phyloP scores from a whole-genome alignment of 2,329 filamentous ascomycete species.

The Tolypocladium guangdongense region DNA sequence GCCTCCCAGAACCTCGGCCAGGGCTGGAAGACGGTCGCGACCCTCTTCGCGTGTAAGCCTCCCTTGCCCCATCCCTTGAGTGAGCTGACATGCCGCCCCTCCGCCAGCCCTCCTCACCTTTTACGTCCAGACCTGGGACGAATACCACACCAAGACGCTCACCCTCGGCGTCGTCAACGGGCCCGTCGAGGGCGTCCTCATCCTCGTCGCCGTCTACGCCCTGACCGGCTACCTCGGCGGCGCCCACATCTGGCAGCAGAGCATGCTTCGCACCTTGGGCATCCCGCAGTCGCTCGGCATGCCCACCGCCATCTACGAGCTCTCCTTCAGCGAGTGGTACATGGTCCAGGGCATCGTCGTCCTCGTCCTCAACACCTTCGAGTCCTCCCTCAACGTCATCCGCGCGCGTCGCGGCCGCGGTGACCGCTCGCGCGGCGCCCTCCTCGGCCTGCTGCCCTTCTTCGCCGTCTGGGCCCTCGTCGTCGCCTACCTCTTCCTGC shows the following conservation, averaged over 20 bases:
- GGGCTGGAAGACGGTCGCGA: slow-evolving; percentile 76
- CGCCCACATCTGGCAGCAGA: slow-evolving; percentile 85
- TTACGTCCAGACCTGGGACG: slow-evolving; percentile 98
- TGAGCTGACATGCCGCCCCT: neutral
- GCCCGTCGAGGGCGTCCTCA: slow-evolving; percentile 87
- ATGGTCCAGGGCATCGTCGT: slow-evolving; percentile 76
- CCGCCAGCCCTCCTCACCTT: slow-evolving; percentile 76
- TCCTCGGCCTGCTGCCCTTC: slow-evolving; percentile 77
- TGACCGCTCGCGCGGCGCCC: slow-evolving; percentile 60
- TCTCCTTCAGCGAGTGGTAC: slow-evolving; percentile 88
- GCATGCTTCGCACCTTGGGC: slow-evolving; percentile 62
- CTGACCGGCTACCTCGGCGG: slow-evolving; percentile 79
- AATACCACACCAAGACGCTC: slow-evolving; percentile 94
- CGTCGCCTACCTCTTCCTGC: slow-evolving; percentile 68
- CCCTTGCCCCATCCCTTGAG: neutral
- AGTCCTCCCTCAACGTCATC: slow-evolving; percentile 76
- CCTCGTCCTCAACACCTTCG: slow-evolving; percentile 73
- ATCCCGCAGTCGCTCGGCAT: slow-evolving; percentile 54
- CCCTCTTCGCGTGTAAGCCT: slow-evolving; percentile 66
- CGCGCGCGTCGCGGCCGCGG: slow-evolving; percentile 63
- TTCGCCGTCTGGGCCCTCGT: slow-evolving; percentile 68
- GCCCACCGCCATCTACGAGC: slow-evolving; percentile 60
- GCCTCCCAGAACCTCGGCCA: slow-evolving; percentile 89
- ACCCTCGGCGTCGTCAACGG: slow-evolving; percentile 88
- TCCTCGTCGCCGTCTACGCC: slow-evolving; percentile 69